Evolutionary conservation across 257 asterid genomes (phyloP), one percentile per base, ranked within the genome.

Genomic region (Verbena officinalis): DNA sequence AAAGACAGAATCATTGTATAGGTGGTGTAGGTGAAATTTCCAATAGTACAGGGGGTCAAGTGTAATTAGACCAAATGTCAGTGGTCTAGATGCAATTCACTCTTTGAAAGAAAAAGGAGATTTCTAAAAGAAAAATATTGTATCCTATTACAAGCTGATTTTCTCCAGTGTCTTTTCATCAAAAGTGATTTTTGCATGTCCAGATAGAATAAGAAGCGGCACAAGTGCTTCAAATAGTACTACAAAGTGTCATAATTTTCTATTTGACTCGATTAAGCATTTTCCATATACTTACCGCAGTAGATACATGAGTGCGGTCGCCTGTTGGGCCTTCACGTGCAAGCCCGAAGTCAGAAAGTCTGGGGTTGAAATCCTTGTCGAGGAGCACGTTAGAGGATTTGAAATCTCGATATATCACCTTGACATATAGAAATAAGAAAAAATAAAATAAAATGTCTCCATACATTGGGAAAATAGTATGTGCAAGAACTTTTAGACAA

Each of bases 241-340:
- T 20, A 24, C 46, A 65, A 52, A 19, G 21, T 52, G 20, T 60
- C 42, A 42, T 30, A 58, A 64, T 40, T 59, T 58, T 40, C n/a
- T 30, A 31, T 34, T 55, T 48, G 56, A 60, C 20, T 22, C 34
- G 20, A 67, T 30, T 42, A 71, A 59, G 51, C 51, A 43, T 59
- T 36, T 50, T n/a, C n/a, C 31, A 62, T 65, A 46, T 23, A 79
- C 95, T 79, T 73, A 91, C 97, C 16, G 92, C 98, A 1, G 98
- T 91, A 59, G 98, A 91, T 24, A 91, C 98, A 31, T 91, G 98
- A 74, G 90, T 78, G 21, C 27, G 84, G 62, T 78, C 91, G 34
- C 86, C 96, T 8, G 67, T 57, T 15, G 98, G 98, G 16, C 98
- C 98, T 79, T 89, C 98, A 78, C 98, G 85, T 55, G 98, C 98